Evolutionary conservation across 2,329 filamentous ascomycete genomes (phyloP).

Genomic region (Didymella segeticola): DNA sequence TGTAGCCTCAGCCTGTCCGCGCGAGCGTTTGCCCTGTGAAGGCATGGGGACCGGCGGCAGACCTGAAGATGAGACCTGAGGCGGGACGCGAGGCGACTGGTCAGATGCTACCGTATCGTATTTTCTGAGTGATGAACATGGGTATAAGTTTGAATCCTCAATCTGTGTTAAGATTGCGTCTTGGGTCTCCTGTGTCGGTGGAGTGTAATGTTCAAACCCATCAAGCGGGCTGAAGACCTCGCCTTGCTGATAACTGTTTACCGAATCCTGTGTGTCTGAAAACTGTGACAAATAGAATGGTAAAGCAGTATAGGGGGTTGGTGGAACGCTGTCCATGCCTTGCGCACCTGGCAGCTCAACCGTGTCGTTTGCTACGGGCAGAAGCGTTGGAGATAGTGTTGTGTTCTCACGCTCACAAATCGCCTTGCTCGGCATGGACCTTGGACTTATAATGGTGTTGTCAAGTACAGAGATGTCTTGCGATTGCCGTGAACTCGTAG

Average conservation of each 20-base stretch:
- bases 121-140: not conserved
- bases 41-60: not conserved
- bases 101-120: too few relatives aligned
- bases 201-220: conserved; percentile 1
- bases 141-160: not conserved
- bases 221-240: conserved; percentile 3
- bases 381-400: not conserved
- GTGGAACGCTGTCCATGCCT: not conserved
- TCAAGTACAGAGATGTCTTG: not conserved
- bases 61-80: not conserved
- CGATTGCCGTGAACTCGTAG: not conserved
- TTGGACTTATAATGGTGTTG: not conserved
- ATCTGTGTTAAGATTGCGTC: not conserved
- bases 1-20: not conserved
- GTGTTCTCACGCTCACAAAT: not conserved
- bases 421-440: not conserved
- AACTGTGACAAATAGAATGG: not conserved
- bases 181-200: not conserved
- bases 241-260: conserved; percentile 3
- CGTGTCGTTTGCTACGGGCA: not conserved
- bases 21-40: not conserved
- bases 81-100: not conserved
- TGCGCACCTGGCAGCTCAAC: not conserved
- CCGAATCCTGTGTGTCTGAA: conserved; percentile 1
- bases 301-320: not conserved